A percentile compares a stretch with the other conserved stretches of the same genome.
These are phyloP conservation scores for Melanopsichium pennsylvanicum DNA, from an alignment of 1,284 basidiomycete genomes.

Conservation along the genomic window DNA sequence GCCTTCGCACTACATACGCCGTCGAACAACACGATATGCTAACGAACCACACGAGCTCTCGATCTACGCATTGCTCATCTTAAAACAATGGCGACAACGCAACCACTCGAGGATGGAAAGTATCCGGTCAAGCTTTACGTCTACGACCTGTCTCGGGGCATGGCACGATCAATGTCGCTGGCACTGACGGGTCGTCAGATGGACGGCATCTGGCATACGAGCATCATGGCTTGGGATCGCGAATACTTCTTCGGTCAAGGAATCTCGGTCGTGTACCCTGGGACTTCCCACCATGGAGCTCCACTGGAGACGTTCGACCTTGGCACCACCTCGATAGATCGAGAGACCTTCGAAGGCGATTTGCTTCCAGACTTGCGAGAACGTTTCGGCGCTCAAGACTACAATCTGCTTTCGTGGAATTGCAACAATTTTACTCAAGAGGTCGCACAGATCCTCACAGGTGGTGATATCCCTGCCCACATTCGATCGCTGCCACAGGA, in stretches of 20 bases:
- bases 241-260: slow-evolving; percentile 91
- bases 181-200: slow-evolving; percentile 76
- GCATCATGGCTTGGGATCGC: slow-evolving; percentile 81
- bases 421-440: slow-evolving; percentile 79
- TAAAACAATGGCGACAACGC: slow-evolving; percentile 3
- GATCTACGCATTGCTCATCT: not conserved
- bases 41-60: too few relatives aligned
- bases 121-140: slow-evolving; percentile 74
- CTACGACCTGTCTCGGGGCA: slow-evolving; percentile 86
- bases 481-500: slow-evolving; percentile 72
- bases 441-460: slow-evolving; percentile 62
- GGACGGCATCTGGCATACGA: slow-evolving; percentile 73
- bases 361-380: slow-evolving; percentile 78
- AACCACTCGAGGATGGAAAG: slow-evolving; percentile 7
- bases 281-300: slow-evolving; percentile 71
- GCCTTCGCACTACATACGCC: too few relatives aligned
- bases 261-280: slow-evolving; percentile 71
- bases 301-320: slow-evolving; percentile 80
- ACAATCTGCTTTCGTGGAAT: slow-evolving; percentile 78
- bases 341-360: slow-evolving; percentile 78
- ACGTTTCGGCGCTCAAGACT: slow-evolving; percentile 78
- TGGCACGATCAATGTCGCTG: slow-evolving; percentile 78
- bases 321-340: slow-evolving; percentile 82
- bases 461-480: slow-evolving; percentile 58
- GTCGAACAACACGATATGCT: too few relatives aligned